A percentile compares a stretch with the other conserved stretches of the same genome.
phyloP scores from a whole-genome alignment of 1,284 basidiomycete species.

The Trametes sp. region DNA sequence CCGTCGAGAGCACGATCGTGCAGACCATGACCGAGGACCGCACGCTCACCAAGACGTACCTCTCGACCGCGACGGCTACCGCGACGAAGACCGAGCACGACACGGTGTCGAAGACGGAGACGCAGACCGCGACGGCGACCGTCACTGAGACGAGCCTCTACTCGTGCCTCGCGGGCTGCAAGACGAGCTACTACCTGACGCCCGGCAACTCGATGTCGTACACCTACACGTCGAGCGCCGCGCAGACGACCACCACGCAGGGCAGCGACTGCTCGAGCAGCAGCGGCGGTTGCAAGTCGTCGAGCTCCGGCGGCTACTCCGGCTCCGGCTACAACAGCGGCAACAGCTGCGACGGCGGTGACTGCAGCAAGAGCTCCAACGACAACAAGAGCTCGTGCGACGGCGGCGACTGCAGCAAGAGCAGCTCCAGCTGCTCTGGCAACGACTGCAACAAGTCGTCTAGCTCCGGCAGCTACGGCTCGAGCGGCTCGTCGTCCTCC shows the following conservation, averaged over 20 bases:
- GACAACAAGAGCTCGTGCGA: not conserved
- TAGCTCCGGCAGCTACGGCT: slow-evolving; percentile 7
- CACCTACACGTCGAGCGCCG: slow-evolving; percentile 49
- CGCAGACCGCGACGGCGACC: slow-evolving; percentile 50
- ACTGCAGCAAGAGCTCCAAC: not conserved
- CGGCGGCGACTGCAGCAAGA: slow-evolving; percentile 12
- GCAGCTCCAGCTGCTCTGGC: slow-evolving; percentile 12
- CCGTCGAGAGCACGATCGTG: slow-evolving; percentile 41
- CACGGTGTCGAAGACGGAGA: slow-evolving; percentile 50
- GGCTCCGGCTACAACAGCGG: slow-evolving; percentile 6
- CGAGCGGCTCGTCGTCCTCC: slow-evolving; percentile 3
- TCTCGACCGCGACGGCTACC: slow-evolving; percentile 27
- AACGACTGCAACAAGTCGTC: slow-evolving; percentile 14
- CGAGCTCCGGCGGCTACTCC: slow-evolving; percentile 8
- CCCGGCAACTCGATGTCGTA: slow-evolving; percentile 60
- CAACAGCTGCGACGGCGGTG: not conserved
- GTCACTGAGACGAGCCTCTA: slow-evolving; percentile 59
- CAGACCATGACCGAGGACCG: slow-evolving; percentile 42
- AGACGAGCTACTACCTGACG: slow-evolving; percentile 59
- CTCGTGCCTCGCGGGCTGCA: slow-evolving; percentile 65
- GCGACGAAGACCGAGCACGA: slow-evolving; percentile 45
- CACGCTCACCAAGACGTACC: slow-evolving; percentile 36
- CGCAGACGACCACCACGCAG: too few relatives aligned
- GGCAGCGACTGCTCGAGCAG: slow-evolving; percentile 7
- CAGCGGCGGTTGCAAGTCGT: slow-evolving; percentile 10